Base-by-base conservation (phyloP, 495 filamentous ascomycete genomes). In the Talaromyces thailandensis region DNA sequence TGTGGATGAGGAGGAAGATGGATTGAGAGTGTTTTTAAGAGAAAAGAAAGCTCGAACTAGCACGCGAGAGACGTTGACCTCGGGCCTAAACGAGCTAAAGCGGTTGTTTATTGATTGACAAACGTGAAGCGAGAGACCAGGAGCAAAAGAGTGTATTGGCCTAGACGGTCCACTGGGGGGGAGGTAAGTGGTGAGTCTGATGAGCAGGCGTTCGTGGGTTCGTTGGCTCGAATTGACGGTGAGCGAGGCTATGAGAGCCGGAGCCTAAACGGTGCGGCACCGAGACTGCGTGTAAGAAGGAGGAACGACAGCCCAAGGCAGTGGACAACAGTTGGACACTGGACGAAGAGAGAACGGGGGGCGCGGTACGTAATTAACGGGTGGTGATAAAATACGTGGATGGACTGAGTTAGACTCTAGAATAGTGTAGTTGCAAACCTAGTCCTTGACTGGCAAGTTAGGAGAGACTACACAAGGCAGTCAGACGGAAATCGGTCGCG, bases 211-310 rank as follows among this genome's bases (percentile, higher is more conserved):
- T 57, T 57, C 55, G 26, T 21, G 26, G 26, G 55, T 57, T 57
- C 28, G 55, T 21, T 57, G 55, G 55, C 55, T 57, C 55, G 23
- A 57, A 57, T 57, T 57, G 55, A 57, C 55, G 55, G 55, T 57
- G 55, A 57, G 55, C 55, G 14, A 52, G 18, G 48, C 18, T 52
- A 52, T 26, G 52, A 56, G 52, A 56, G 26, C 24, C 52, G 31
- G 52, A 56, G 26, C 24, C 52, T 56, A 24, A 29, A 56, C 18
- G 52, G 23, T 31, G 9, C 16, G 52, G 52, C 52, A 56, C 16
- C 52, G 26, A 56, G 26, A 53, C 50, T 53, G 55, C 26, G 26
- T 55, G 55, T 32, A 23, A 31, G 29, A 21, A 57, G 53, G 16
- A 12, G 29, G 26, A 29, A 57, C 55, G 55, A 32, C 55, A 25